Base-by-base conservation (phyloP, 176 grass and related monocot genomes). In the Zoysia pacifica region DNA sequence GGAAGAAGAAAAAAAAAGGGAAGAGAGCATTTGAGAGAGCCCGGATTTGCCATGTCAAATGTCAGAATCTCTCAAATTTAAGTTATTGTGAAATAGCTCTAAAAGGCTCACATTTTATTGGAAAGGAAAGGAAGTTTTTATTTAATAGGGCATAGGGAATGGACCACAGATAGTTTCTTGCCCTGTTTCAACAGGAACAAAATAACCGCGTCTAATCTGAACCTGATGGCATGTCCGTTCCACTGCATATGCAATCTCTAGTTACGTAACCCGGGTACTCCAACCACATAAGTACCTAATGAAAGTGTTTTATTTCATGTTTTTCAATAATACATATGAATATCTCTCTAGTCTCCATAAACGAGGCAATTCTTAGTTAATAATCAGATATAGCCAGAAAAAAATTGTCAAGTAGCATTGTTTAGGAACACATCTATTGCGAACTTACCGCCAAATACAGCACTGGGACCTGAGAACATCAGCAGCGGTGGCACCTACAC, bases 391-490 rank as follows among this genome's bases (percentile, higher is more conserved):
- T 58, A 63, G 10, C 6, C 18, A 44, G 16, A 75, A 46, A 50
- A 50, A 46, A 42, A 38, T 13, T 38, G 9, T 72, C 15, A 58
- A 73, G 4, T 8, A 10, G 9, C 2, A 50, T 35, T 43, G 43
- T 74, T 35, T 19, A 42, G 2, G 54, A 16, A 43, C 2, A 43
- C 72, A 37, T 7, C 41, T 16, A 65, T 46, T 37, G 64, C 79
- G 65, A 18, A 52, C 81, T 89, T 90, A 99, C 92, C 82, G 28
- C 96, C 96, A 91, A 99, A 93, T 52, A 74, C 69, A 93, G 90
- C 92, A 93, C 92, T 93, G 48, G 81, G 76, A 79, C 96, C 92
- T 77, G 92, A 99, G 84, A 91, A 94, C 56, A 93, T 35, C 35
- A 99, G 37, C 71, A 93, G 69, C 41, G 96, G 81, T 84, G 96